Base-by-base conservation (phyloP, 768 basidiomycete genomes). In the Suillus tomentosus region DNA sequence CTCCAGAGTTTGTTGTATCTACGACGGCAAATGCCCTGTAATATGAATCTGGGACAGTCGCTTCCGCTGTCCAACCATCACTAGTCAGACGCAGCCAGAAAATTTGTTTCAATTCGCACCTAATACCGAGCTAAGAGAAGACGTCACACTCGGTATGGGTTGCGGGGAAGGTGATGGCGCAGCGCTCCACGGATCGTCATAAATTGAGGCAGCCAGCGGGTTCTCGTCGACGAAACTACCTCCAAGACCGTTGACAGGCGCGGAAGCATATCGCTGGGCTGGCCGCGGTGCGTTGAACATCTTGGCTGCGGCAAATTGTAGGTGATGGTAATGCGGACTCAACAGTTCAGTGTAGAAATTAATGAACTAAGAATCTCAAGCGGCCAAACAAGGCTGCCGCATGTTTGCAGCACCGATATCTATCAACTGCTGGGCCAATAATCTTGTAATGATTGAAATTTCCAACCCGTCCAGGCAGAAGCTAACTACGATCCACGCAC, bases 221-320 rank as follows among this genome's bases (percentile, higher is more conserved):
- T 93, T 87, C 68, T 91, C 88, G 68, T 87, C 87, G 27, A 92
- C 88, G 73, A 87, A 91, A 75, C 88, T 91, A 51, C 80, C 85
- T 37, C 88, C 88, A 65, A 92, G 84, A 48, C 86, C 85, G 27
- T 79, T 81, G 47, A 81, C 79, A 2, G 88, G 80, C 22, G 82
- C 80, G 42, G 81, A 78, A 56, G 81, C 80, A 70, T 93, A 92
- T 65, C 88, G 81, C 69, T 90, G 90, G 31, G 82, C 85, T 48
- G 87, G 86, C 59, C 92, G 84, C 61, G 92, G 92, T 59, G 91
- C 84, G 80, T 94, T 94, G 81, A 94, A 94, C 92, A 94, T 94
- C 62, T 71, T 79, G 65, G 69, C 42, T 53, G 61, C n/a, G 40
- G 55, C 47, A 51, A 53, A 31, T 37, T 45, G 43, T 31, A 55